phyloP scores from a whole-genome alignment of 192 early-diverging fungal species.

The Allomyces macrogynus region DNA sequence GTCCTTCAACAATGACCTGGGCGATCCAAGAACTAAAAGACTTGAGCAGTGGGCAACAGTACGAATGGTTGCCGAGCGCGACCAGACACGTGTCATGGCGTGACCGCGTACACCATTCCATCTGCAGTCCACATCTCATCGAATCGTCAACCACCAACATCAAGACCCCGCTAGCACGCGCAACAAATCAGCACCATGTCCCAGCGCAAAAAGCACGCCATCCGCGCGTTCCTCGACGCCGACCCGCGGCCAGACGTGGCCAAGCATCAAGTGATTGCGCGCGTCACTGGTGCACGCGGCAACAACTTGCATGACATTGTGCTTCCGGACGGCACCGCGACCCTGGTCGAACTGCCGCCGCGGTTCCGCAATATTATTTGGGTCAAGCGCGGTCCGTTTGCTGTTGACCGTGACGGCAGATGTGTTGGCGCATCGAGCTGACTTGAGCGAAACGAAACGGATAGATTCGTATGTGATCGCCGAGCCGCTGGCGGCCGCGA shows the following conservation, averaged over 20 bases:
- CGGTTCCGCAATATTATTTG: slow-evolving; percentile 61
- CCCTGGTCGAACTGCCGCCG: slow-evolving; percentile 49
- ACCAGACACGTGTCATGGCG: too few relatives aligned
- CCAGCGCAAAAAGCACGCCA: not conserved
- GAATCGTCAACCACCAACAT: too few relatives aligned
- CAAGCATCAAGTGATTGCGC: slow-evolving; percentile 15
- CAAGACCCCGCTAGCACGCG: too few relatives aligned
- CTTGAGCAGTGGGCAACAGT: too few relatives aligned
- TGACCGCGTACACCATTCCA: too few relatives aligned
- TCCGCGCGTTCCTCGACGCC: not conserved
- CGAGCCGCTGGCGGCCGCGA: slow-evolving; percentile 29
- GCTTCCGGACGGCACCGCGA: slow-evolving; percentile 23
- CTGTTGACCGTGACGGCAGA: not conserved
- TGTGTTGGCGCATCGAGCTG: not conserved
- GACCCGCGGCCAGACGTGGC: slow-evolving; percentile 8
- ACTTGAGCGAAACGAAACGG: not conserved
- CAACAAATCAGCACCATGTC: too few relatives aligned
- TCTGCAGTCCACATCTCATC: too few relatives aligned
- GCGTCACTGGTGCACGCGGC: slow-evolving; percentile 42
- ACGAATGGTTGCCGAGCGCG: too few relatives aligned
- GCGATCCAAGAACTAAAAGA: too few relatives aligned
- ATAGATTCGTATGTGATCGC: slow-evolving; percentile 47
- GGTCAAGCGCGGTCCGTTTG: slow-evolving; percentile 52
- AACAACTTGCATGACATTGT: slow-evolving; percentile 53
- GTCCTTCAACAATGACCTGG: too few relatives aligned